These are phyloP conservation scores for Sonneratia alba DNA, from an alignment of 345 rosid genomes.

Conservation along the genomic window DNA sequence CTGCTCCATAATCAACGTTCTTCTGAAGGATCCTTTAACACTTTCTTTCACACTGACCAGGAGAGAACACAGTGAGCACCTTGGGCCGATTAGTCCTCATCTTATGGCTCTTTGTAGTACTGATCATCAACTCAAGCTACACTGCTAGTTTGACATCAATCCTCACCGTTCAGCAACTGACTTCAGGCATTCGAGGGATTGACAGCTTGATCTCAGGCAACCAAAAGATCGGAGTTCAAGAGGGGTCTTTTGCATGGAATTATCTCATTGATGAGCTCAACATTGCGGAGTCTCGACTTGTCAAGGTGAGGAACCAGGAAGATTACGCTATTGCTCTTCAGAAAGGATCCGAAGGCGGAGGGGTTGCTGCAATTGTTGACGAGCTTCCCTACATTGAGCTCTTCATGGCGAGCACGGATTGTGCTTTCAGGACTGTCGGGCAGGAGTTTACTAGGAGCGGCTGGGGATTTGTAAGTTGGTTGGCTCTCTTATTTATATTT, in stretches of 20 bases:
- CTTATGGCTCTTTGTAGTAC: conserved; percentile 84
- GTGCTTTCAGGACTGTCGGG: conserved; percentile 67
- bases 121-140: conserved; percentile 94
- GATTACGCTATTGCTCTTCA: conserved; percentile 47
- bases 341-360: conserved; percentile 54
- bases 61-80: conserved; percentile 83
- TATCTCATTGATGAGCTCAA: conserved; percentile 78
- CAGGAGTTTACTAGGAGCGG: conserved; percentile 87
- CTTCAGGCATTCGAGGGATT: conserved; percentile 71
- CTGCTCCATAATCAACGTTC: background rate
- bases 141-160: conserved; percentile 94
- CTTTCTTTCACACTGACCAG: conserved; percentile 27
- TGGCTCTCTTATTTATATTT: background rate
- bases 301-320: conserved; percentile 33
- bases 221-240: conserved; percentile 79
- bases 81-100: conserved; percentile 77
- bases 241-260: conserved; percentile 72
- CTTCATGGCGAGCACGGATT: conserved; percentile 53
- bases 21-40: conserved; percentile 1
- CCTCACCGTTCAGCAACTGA: conserved; percentile 79
- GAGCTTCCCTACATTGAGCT: conserved; percentile 87
- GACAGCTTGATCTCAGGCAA: conserved; percentile 54
- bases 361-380: conserved; percentile 90
- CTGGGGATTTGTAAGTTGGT: conserved; percentile 91
- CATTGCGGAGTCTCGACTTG: conserved; percentile 57